These are phyloP conservation scores for Hyphopichia burtonii DNA, from an alignment of 1,139 yeast genomes.

Conservation along the genomic window DNA sequence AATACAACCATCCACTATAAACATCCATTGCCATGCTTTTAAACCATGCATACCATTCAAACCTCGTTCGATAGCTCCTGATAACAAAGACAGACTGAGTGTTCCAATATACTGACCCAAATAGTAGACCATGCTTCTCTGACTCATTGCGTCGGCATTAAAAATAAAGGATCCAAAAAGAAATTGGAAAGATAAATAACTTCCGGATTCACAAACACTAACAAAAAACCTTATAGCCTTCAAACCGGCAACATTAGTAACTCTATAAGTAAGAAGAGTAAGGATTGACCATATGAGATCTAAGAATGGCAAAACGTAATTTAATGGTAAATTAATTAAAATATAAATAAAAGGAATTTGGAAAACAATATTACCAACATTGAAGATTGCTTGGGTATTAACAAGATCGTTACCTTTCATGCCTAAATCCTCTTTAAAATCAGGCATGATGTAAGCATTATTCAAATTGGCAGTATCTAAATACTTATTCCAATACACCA, in stretches of 20 bases:
- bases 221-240: constrained; percentile 59
- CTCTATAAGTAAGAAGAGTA: constrained; percentile 54
- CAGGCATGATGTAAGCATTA: constrained; percentile 60
- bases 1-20: constrained; percentile 62
- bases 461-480: constrained; percentile 32
- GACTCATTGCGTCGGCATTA: constrained; percentile 51
- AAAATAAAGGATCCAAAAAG: constrained; percentile 49
- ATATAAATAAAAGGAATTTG: constrained; percentile 37
- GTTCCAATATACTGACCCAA: constrained; percentile 61
- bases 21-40: constrained; percentile 74
- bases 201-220: constrained; percentile 63
- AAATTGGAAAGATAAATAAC: constrained; percentile 60
- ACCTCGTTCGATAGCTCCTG: constrained; percentile 54
- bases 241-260: constrained; percentile 45
- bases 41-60: constrained; percentile 50
- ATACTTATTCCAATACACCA: constrained; percentile 66
- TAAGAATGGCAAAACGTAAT: constrained; percentile 54
- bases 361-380: constrained; percentile 48
- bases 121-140: constrained; percentile 62
- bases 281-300: constrained; percentile 68
- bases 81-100: constrained; percentile 53
- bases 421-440: constrained; percentile 51
- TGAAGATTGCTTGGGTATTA: constrained; percentile 50
- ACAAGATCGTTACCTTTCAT: constrained; percentile 59
- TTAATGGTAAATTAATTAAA: constrained; percentile 50